Evolutionary conservation across 1,284 basidiomycete species (phyloP), one percentile per base, ranked within the genome.

Genomic region (Chalciporus sp.): DNA sequence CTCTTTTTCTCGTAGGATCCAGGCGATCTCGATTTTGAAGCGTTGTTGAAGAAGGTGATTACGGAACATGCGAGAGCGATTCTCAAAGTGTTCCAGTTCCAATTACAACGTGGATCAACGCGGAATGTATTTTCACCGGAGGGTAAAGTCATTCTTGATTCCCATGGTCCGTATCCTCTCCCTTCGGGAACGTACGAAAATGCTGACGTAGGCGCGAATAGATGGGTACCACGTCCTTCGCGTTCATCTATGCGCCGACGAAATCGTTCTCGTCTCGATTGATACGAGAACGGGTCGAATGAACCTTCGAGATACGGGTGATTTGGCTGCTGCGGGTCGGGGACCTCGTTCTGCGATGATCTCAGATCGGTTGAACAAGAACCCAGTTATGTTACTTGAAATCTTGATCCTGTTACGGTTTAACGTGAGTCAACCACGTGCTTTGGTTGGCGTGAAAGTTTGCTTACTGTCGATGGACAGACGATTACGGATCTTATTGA

Each of bases 401-500:
- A 76, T 76, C 0, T 68, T 92, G 29, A 71, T 81, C 42, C 68
- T 68, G 46, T 65, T 91, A 31, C 79, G 88, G 53, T 74, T 85
- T 31, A 71, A 73, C 29, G 89, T 90, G 61, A 59, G 82, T 58
- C 20, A 12, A 16, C 14, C 20, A 16, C 46, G 31, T 16, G 52
- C 7, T 53, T 27, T 37, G 10, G 2, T 29, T 44, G 49, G 39
- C 39, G 16, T 10, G n/a, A 27, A 50, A 12, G 23, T 23, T 2
- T 2, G 23, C 23, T 23, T 39, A 16, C 52, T 48, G 37, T 12
- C 16, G 19, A 31, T 27, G 4, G 8, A 6, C 57, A 91, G 89
- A 90, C 88, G 3, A 91, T 91, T 58, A 75, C 82, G 37, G 85
- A 89, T 47, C 75, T 86, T 10, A 82, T 84, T 7, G 87, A 90